Percentiles rank a stretch among this genome's conserved stretches.
Evolutionary conservation across 768 basidiomycete genomes (phyloP).

Genomic region (Macrolepiota fuliginosa): DNA sequence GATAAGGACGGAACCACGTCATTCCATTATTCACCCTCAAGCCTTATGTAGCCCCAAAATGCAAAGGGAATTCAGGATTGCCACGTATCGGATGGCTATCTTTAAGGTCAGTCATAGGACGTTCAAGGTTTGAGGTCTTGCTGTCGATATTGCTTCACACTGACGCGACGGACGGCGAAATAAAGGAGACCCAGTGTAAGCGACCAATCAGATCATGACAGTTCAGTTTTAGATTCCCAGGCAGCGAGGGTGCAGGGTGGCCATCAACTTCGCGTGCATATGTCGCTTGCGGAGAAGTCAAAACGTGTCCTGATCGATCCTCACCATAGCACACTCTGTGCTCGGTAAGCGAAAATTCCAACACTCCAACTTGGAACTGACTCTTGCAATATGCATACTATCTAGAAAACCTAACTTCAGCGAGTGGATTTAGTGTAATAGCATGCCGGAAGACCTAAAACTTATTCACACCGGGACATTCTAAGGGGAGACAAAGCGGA

Average conservation of each 20-base stretch:
- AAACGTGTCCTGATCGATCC: neutral
- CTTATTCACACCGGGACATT: neutral
- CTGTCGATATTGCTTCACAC: conserved; percentile 1
- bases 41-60: conserved; percentile 3
- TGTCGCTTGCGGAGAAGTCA: conserved; percentile 3
- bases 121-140: conserved; percentile 1
- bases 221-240: conserved; percentile 5
- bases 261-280: neutral
- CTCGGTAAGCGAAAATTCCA: neutral
- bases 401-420: neutral
- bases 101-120: conserved; percentile 9
- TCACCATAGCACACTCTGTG: neutral
- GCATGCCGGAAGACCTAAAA: neutral
- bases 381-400: neutral
- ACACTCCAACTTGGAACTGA: neutral
- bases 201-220: conserved; percentile 8
- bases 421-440: neutral
- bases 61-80: neutral
- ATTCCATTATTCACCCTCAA: neutral
- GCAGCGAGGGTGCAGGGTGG: neutral
- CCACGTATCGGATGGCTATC: conserved; percentile 4
- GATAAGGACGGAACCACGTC: neutral
- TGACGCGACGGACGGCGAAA: conserved; percentile 6
- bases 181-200: neutral
- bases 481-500: conserved; percentile 8